Evolutionary conservation across 495 filamentous ascomycete species (phyloP), one percentile per base, ranked within the genome.

Genomic region (Darksidea phi): DNA sequence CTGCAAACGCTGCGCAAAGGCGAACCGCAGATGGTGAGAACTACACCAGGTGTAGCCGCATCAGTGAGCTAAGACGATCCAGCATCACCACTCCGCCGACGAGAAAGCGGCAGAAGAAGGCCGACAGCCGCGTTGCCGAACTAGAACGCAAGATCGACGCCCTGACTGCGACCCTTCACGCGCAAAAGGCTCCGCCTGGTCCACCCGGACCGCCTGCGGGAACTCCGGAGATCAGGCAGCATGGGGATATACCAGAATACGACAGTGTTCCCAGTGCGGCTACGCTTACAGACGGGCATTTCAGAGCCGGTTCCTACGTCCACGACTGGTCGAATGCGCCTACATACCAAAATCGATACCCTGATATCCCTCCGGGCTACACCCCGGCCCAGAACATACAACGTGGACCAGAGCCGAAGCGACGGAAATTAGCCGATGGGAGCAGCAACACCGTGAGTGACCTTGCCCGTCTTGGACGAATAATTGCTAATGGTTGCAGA

Each of bases 131-230:
- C 38, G 91, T 98, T 7, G 87, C 91, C 13, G 93, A 97, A 75
- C 78, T 98, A 42, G 94, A 98, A 75, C 90, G 86, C 76, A 96
- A 95, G 77, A 92, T 98, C 49, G 90, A 96, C 76, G 88, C 86
- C 11, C 71, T 96, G 72, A 95, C 88, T 1, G 89, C 89, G 0
- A 88, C 81, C 49, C 67, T 96, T 54, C 82, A 89, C 32, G 84
- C 86, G 67, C 77, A 67, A 54, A 64, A 61, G 49, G 68, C 20
- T 46, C 64, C 45, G 63, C 28, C 28, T 3, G 28, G 28, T 46
- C 64, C 45, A 62, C 28, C 28, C 4, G 28, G 28, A 10, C 28
- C 10, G 28, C 28, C 28, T 32, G 28, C 28, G 10, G 28, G 4
- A 32, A 3, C 28, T 10, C 45, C 50, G 17, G 24, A 28, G 15